A percentile compares a stretch with the other conserved stretches of the same genome.
phyloP scores from a whole-genome alignment of 2,329 filamentous ascomycete species.

The Fusarium sp. region DNA sequence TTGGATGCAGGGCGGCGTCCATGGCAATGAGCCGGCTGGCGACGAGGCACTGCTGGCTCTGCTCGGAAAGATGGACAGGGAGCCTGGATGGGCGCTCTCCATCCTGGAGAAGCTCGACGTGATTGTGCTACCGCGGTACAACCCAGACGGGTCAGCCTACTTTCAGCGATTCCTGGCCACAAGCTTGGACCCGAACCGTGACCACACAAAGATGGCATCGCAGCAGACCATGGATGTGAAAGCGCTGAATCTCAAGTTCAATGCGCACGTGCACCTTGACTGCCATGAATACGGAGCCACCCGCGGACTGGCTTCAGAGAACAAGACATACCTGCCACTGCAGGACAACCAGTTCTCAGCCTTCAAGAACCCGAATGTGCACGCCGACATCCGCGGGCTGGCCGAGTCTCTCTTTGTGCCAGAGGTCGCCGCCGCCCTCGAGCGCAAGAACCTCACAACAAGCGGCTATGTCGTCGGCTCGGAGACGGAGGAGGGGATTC shows the following conservation, averaged over 20 bases:
- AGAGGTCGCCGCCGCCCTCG: slow-evolving; percentile 38
- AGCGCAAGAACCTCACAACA: slow-evolving; percentile 38
- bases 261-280: slow-evolving; percentile 45
- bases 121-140: slow-evolving; percentile 46
- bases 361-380: slow-evolving; percentile 48
- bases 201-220: slow-evolving; percentile 46
- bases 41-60: slow-evolving; percentile 45
- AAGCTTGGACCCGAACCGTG: slow-evolving; percentile 47
- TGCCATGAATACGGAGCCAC: slow-evolving; percentile 47
- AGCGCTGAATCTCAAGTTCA: slow-evolving; percentile 41
- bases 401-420: slow-evolving; percentile 43
- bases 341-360: slow-evolving; percentile 47
- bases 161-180: slow-evolving; percentile 45
- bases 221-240: slow-evolving; percentile 47
- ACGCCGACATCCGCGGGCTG: slow-evolving; percentile 43
- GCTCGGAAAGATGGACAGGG: slow-evolving; percentile 43
- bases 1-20: slow-evolving; percentile 47
- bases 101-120: slow-evolving; percentile 45
- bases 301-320: slow-evolving; percentile 1
- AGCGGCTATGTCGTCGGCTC: slow-evolving; percentile 42
- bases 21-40: slow-evolving; percentile 48
- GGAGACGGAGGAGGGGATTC: slow-evolving; percentile 30
- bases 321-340: slow-evolving; percentile 33
- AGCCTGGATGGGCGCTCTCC: slow-evolving; percentile 43
- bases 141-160: slow-evolving; percentile 47